phyloP scores from a whole-genome alignment of 1,284 basidiomycete species.

The Cutaneotrichosporon sp. region DNA sequence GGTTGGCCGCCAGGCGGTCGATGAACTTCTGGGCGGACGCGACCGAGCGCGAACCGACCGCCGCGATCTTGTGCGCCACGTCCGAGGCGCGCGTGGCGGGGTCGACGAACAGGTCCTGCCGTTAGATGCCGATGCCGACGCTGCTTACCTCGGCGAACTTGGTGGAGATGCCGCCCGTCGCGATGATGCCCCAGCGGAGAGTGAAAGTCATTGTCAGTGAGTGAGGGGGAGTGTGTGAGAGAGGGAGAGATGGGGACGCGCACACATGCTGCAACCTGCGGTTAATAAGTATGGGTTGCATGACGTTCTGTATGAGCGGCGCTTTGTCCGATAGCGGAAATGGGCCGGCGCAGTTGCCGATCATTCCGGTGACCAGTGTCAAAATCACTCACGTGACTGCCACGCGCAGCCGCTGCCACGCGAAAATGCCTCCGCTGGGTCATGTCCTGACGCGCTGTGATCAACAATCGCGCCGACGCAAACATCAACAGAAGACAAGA shows the following conservation, averaged over 20 bases:
- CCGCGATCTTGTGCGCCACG: constrained; percentile 71
- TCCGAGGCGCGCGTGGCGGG: constrained; percentile 62
- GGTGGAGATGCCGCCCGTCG: constrained; percentile 51
- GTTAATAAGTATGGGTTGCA: neutral
- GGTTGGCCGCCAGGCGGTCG: constrained; percentile 45
- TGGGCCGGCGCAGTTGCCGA: neutral
- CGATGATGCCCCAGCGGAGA: constrained; percentile 54
- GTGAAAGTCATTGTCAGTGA: constrained; percentile 25
- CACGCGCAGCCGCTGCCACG: no score
- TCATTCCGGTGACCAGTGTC: neutral
- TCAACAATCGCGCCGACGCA: no score
- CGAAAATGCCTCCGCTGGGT: constrained; percentile 1
- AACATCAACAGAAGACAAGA: neutral
- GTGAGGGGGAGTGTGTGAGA: no score
- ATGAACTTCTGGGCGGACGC: constrained; percentile 74
- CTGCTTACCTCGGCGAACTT: constrained; percentile 41
- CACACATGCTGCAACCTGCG: neutral
- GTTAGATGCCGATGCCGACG: constrained; percentile 13
- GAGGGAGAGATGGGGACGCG: neutral
- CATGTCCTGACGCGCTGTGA: constrained; percentile 2
- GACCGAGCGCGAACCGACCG: constrained; percentile 74
- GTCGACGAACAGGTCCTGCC: constrained; percentile 40
- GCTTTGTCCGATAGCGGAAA: neutral
- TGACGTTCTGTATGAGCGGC: neutral
- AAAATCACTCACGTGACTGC: no score